Evolutionary conservation across 2,329 filamentous ascomycete genomes (phyloP).

Genomic region (Akanthomyces lecanii): DNA sequence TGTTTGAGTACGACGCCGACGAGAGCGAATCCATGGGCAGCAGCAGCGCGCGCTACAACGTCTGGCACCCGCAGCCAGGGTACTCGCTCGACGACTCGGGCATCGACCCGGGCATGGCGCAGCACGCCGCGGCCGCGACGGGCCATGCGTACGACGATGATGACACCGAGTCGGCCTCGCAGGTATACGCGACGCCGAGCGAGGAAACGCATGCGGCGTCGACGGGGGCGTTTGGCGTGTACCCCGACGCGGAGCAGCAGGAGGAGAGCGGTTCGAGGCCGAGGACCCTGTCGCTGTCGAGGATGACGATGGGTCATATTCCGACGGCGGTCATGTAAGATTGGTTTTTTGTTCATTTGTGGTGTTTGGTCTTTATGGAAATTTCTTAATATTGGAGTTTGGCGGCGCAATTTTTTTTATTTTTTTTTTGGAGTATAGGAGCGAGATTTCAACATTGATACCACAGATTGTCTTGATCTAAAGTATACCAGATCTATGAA

Average conservation of each 20-base stretch:
- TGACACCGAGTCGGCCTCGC: slow-evolving; percentile 41
- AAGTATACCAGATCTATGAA: background rate
- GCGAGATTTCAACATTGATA: background rate
- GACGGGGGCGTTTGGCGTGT: background rate
- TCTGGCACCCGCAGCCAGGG: slow-evolving; percentile 1
- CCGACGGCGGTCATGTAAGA: slow-evolving; percentile 25
- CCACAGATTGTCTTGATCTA: background rate
- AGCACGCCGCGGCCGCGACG: slow-evolving; percentile 16
- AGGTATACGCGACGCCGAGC: slow-evolving; percentile 49
- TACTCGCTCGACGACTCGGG: slow-evolving; percentile 10
- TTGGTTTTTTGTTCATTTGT: background rate
- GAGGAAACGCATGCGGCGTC: slow-evolving; percentile 38
- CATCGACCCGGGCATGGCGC: slow-evolving; percentile 18
- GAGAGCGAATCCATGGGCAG: slow-evolving; percentile 18
- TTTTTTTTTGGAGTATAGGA: background rate
- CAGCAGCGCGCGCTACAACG: slow-evolving; percentile 13
- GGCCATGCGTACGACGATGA: slow-evolving; percentile 24
- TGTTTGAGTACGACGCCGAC: slow-evolving; percentile 41
- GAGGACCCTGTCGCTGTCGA: slow-evolving; percentile 60
- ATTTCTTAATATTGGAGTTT: background rate
- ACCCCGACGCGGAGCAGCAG: slow-evolving; percentile 40
- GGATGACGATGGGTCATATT: slow-evolving; percentile 45
- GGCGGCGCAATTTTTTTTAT: background rate
- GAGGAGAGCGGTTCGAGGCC: slow-evolving; percentile 42
- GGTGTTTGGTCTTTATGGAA: background rate